Conservation (phyloP, 306 rosid genomes). For the Trichosanthes truncata region DNA sequence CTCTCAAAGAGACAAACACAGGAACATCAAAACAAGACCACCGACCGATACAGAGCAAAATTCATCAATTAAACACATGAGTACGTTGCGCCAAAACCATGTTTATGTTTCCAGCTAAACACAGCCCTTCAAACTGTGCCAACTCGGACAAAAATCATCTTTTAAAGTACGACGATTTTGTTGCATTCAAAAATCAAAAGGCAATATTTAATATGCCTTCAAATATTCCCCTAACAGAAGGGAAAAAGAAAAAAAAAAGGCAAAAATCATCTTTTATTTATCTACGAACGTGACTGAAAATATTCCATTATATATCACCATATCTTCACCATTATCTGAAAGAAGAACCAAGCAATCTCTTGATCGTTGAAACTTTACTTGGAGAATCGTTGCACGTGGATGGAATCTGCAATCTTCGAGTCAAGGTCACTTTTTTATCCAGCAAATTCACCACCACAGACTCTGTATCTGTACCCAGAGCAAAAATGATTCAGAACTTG, state of each 20-base stretch:
- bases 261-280: not conserved
- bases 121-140: not conserved
- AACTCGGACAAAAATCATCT: not conserved
- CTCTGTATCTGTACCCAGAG: conserved; percentile 44
- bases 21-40: not conserved
- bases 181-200: not conserved
- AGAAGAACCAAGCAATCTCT: not conserved
- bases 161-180: not conserved
- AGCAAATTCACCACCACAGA: conserved; percentile 52
- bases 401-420: conserved; percentile 20
- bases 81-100: not conserved
- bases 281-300: not conserved
- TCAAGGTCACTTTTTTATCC: conserved; percentile 64
- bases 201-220: not conserved
- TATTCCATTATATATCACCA: not conserved
- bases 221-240: not conserved
- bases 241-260: not conserved
- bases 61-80: not conserved
- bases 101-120: not conserved
- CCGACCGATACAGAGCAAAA: not conserved
- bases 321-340: not conserved
- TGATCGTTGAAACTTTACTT: not conserved
- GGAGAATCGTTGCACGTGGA: not conserved
- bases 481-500: not conserved
- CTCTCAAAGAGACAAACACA: not conserved